These are phyloP conservation scores for Phaeotremella skinneri DNA, from an alignment of 768 basidiomycete species.

Conservation along the genomic window DNA sequence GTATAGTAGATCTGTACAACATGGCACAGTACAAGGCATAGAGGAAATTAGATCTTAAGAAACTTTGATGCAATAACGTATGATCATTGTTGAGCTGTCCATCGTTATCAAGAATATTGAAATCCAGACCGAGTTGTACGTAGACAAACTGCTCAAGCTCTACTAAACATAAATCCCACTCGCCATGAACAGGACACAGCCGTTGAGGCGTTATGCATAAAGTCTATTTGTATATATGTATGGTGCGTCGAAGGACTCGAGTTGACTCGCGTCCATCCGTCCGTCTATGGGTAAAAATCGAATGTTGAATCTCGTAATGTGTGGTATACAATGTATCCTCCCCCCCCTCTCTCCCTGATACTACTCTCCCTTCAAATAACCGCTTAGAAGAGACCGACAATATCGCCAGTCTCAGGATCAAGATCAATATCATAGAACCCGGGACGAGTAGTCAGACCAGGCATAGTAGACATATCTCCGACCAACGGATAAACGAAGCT, in stretches of 20 bases:
- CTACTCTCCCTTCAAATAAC: neutral
- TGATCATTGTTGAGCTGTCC: too few relatives aligned
- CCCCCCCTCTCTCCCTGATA: neutral
- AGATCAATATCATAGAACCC: slow-evolving; percentile 57
- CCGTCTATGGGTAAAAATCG: neutral
- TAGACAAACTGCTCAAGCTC: too few relatives aligned
- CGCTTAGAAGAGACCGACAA: slow-evolving; percentile 79
- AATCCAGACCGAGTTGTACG: too few relatives aligned
- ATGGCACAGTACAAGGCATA: too few relatives aligned
- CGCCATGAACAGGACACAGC: neutral
- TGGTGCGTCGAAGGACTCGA: too few relatives aligned
- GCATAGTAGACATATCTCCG: slow-evolving; percentile 95
- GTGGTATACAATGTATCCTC: slow-evolving; percentile 4
- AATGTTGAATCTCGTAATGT: slow-evolving; percentile 3
- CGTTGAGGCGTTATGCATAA: neutral
- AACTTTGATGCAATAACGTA: too few relatives aligned
- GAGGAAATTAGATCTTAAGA: too few relatives aligned
- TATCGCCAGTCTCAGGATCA: slow-evolving; percentile 65
- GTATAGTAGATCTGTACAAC: too few relatives aligned
- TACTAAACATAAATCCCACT: too few relatives aligned
- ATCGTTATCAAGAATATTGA: too few relatives aligned
- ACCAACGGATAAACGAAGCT: slow-evolving; percentile 89
- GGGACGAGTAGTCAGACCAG: slow-evolving; percentile 87
- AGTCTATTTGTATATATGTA: too few relatives aligned
- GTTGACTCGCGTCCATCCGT: too few relatives aligned